phyloP scores from a whole-genome alignment of 148 eudicot genomes.

The Camellia granthamiana region DNA sequence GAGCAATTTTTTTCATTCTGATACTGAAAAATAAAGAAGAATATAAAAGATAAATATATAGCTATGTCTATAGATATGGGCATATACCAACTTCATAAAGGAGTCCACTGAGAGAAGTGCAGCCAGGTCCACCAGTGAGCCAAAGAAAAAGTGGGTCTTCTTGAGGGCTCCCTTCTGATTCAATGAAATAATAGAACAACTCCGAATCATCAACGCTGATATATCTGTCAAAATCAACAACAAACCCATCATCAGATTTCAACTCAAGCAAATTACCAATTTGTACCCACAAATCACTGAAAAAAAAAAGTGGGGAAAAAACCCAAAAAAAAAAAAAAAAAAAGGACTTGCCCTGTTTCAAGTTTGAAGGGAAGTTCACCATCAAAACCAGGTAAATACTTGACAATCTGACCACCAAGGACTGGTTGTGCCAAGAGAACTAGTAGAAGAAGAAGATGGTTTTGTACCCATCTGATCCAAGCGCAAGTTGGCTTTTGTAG shows the following conservation, averaged over 20 bases:
- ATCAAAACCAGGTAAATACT: constrained; percentile 32
- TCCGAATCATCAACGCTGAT: constrained; percentile 28
- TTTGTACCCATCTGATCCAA: constrained; percentile 9
- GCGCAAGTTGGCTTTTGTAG: neutral
- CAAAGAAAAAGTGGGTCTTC: constrained; percentile 34
- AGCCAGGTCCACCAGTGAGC: constrained; percentile 42
- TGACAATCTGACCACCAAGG: constrained; percentile 21
- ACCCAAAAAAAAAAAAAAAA: neutral
- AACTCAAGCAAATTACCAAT: neutral
- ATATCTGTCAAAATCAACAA: constrained; percentile 17
- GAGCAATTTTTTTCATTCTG: no score
- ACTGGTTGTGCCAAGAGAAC: neutral
- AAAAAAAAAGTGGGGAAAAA: neutral
- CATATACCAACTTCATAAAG: constrained; percentile 28
- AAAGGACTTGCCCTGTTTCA: constrained; percentile 30
- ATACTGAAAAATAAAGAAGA: no score
- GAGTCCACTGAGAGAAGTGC: constrained; percentile 31
- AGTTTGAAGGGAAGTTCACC: constrained; percentile 42
- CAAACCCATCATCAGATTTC: neutral
- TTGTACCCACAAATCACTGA: neutral
- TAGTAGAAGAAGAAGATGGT: constrained; percentile 11
- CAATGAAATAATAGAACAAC: constrained; percentile 38
- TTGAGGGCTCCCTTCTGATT: constrained; percentile 33
- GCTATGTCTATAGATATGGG: no score
- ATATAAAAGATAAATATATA: no score